Evolutionary conservation across 345 rosid species (phyloP).

Genomic region (Turritis glabra): DNA sequence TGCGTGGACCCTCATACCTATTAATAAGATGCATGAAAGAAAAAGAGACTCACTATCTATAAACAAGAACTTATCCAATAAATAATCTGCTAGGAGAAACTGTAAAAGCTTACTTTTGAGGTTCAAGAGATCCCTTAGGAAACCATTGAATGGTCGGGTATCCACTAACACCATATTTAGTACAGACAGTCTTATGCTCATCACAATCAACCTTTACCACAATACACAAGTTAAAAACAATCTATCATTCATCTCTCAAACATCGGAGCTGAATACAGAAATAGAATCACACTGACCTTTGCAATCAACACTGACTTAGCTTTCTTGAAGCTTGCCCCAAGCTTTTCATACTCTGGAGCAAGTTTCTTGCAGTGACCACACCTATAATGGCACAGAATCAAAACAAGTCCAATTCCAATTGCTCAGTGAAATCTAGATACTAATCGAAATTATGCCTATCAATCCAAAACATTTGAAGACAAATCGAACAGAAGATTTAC

Average conservation of each 20-base stretch:
- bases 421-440: not conserved
- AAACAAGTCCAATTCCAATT: not conserved
- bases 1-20: conserved; percentile 93
- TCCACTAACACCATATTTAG: conserved; percentile 91
- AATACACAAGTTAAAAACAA: conserved; percentile 29
- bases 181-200: conserved; percentile 84
- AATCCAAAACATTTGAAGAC: conserved; percentile 11
- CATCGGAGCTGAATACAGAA: conserved; percentile 1
- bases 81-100: not conserved
- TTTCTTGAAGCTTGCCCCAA: conserved; percentile 87
- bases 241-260: conserved; percentile 1
- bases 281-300: conserved; percentile 55
- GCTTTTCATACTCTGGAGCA: conserved; percentile 94
- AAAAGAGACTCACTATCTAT: not conserved
- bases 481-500: not conserved
- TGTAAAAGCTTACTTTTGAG: conserved; percentile 71
- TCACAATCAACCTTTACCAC: conserved; percentile 91
- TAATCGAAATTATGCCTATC: not conserved
- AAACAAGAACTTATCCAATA: not conserved
- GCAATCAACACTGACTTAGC: conserved; percentile 87
- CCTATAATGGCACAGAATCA: conserved; percentile 47
- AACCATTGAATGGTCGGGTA: conserved; percentile 98
- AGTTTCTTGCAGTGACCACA: conserved; percentile 99
- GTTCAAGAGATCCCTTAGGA: conserved; percentile 91
- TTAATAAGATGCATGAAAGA: not conserved